Percentiles rank a stretch among this genome's conserved stretches.
phyloP scores from a whole-genome alignment of 768 basidiomycete species.

The Lentinula edodes region DNA sequence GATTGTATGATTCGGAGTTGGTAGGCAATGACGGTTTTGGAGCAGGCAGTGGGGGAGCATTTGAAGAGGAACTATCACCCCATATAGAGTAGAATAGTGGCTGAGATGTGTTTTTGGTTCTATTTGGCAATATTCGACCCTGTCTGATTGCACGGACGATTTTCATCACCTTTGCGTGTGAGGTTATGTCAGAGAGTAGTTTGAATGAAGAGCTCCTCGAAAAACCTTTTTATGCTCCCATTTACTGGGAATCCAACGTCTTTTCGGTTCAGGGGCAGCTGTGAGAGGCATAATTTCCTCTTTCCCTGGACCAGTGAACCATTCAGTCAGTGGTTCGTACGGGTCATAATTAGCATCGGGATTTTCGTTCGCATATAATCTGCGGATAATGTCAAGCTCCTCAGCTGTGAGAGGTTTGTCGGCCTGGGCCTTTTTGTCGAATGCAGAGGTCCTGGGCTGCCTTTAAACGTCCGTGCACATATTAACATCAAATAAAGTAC shows the following conservation, averaged over 20 bases:
- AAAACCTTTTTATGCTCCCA: constrained; percentile 99
- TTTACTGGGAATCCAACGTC: constrained; percentile 94
- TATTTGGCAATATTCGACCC: constrained; percentile 88
- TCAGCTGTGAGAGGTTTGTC: constrained; percentile 84
- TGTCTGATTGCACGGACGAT: constrained; percentile 97
- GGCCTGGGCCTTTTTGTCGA: constrained; percentile 81
- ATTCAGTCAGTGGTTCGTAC: constrained; percentile 90
- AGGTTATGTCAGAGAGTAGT: constrained; percentile 1
- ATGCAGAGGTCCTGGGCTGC: constrained; percentile 74
- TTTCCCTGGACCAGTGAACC: constrained; percentile 96
- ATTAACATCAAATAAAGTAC: constrained; percentile 15
- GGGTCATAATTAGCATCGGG: constrained; percentile 89
- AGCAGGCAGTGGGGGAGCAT: constrained; percentile 86
- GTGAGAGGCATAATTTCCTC: constrained; percentile 93
- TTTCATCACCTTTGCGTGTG: constrained; percentile 81
- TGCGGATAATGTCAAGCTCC: constrained; percentile 91
- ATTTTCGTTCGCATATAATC: constrained; percentile 87
- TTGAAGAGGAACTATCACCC: constrained; percentile 70
- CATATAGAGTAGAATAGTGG: constrained; percentile 84
- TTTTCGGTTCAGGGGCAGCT: constrained; percentile 89
- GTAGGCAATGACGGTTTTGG: constrained; percentile 87
- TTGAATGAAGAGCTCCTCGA: neutral
- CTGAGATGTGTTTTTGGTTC: constrained; percentile 61
- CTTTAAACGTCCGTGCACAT: neutral
- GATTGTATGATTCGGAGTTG: constrained; percentile 97